Evolutionary conservation across 169 alveolate genomes (phyloP).

Genomic region (Babesia divergens): DNA sequence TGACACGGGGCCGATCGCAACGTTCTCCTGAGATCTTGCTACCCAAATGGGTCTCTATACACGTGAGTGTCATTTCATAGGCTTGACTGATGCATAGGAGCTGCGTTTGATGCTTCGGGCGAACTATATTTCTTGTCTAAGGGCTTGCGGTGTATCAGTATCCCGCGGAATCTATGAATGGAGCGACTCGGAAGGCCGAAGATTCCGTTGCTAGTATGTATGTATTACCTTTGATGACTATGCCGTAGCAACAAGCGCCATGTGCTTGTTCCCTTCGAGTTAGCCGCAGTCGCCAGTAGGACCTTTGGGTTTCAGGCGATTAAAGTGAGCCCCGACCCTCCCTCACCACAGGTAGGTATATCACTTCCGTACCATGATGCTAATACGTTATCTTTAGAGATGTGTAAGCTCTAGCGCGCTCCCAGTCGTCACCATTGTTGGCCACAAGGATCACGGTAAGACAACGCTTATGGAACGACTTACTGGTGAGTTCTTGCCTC

Average conservation of each 20-base stretch:
- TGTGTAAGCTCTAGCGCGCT: conserved; percentile 32
- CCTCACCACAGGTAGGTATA: conserved; percentile 51
- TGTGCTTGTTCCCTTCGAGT: conserved; percentile 72
- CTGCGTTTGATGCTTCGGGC: conserved; percentile 69
- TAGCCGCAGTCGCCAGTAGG: conserved; percentile 74
- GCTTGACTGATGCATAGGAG: conserved; percentile 35
- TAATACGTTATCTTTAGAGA: neutral
- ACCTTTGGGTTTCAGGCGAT: conserved; percentile 69
- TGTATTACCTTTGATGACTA: neutral
- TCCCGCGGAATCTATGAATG: conserved; percentile 65
- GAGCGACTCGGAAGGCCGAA: conserved; percentile 74
- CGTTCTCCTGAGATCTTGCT: conserved; percentile 74
- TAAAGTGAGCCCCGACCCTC: conserved; percentile 72
- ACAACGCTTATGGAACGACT: conserved; percentile 75
- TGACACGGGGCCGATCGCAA: conserved; percentile 68
- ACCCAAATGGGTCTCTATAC: conserved; percentile 72
- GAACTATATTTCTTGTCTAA: conserved; percentile 66
- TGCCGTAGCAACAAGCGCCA: conserved; percentile 60
- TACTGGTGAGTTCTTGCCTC: conserved; percentile 9
- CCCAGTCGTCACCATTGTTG: conserved; percentile 79
- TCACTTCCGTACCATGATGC: neutral
- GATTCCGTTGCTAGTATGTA: conserved; percentile 63
- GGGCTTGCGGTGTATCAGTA: conserved; percentile 66
- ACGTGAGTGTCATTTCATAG: conserved; percentile 7
- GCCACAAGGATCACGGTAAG: conserved; percentile 84